Evolutionary conservation across 139 green algal genomes (phyloP).

Genomic region (Closterium sp.): DNA sequence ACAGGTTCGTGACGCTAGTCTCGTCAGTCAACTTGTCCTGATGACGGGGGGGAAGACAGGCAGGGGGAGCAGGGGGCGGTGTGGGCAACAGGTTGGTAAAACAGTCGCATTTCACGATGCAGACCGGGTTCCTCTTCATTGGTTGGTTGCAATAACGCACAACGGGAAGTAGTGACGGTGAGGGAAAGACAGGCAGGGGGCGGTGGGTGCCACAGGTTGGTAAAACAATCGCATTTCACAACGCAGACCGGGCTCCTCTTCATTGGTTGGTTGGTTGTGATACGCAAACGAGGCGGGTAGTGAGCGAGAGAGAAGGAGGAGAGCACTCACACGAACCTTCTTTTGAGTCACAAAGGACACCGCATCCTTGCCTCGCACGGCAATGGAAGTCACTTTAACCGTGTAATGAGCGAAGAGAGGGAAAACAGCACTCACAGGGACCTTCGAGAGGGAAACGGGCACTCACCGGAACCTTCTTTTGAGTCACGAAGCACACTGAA

Average conservation of each 20-base stretch:
- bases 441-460: neutral
- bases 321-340: conserved; percentile 56
- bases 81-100: no score
- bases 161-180: no score
- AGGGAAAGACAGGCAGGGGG: neutral
- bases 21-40: conserved; percentile 96
- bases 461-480: conserved; percentile 59
- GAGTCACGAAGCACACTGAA: conserved; percentile 85
- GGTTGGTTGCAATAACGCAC: no score
- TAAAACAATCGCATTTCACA: no score
- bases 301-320: neutral
- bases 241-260: no score
- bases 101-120: no score
- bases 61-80: no score
- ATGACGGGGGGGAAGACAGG: neutral
- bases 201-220: no score
- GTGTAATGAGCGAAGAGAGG: conserved; percentile 43
- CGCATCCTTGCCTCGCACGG: conserved; percentile 83
- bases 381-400: conserved; percentile 81
- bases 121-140: no score
- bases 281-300: no score
- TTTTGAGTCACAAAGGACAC: conserved; percentile 83
- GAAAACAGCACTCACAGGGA: no score
- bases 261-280: no score
- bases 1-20: conserved; percentile 79